Conservation (phyloP, 1,284 basidiomycete species). For the Boletellus deceptivus region DNA sequence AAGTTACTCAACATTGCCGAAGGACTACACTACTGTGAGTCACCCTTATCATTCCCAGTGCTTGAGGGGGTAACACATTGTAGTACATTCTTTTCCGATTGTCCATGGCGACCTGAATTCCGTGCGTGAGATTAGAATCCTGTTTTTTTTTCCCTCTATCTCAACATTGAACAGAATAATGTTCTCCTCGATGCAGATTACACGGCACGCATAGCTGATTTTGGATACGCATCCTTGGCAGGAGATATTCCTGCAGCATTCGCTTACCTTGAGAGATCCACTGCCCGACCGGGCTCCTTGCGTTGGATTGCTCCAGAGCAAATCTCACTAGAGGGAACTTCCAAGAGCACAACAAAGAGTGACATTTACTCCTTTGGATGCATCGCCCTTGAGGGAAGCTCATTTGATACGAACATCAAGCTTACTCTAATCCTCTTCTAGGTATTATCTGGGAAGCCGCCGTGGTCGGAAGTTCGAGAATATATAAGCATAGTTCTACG, state of each 20-base stretch:
- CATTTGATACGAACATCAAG: accelerated
- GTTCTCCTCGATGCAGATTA: conserved; percentile 15
- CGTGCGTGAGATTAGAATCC: not conserved
- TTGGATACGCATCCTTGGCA: conserved; percentile 5
- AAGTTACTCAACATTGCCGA: conserved; percentile 2
- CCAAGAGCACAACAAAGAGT: too few species aligned
- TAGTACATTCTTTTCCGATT: conserved; percentile 7
- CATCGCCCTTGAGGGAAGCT: conserved; percentile 3
- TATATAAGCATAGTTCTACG: not conserved
- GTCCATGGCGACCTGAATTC: conserved; percentile 8
- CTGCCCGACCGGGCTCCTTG: conserved; percentile 8
- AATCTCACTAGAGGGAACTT: not conserved
- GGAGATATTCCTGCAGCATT: conserved; percentile 3
- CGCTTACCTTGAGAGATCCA: conserved; percentile 10
- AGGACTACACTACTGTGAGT: conserved; percentile 1
- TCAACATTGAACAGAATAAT: conserved; percentile 8
- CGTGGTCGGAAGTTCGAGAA: not conserved
- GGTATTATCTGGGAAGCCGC: not conserved
- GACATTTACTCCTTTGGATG: conserved; percentile 15
- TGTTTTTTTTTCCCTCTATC: not conserved
- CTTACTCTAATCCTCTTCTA: not conserved
- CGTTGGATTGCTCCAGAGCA: conserved; percentile 12
- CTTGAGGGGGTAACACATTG: not conserved
- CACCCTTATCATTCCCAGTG: not conserved
- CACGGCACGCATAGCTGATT: not conserved